Evolutionary conservation across 345 rosid species (phyloP), one percentile per base, ranked within the genome.

Genomic region (Aquilaria sinensis): DNA sequence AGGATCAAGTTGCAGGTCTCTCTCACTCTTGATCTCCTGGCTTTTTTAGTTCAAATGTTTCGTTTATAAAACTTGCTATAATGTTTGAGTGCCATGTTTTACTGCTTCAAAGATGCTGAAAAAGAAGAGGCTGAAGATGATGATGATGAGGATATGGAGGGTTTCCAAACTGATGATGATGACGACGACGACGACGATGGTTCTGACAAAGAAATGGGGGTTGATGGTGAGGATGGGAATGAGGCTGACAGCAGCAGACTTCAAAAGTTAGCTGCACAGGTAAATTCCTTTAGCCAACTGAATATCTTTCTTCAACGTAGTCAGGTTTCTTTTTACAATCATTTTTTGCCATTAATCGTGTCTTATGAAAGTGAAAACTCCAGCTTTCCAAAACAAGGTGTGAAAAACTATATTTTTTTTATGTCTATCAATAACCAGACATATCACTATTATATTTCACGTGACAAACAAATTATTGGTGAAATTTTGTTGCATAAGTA

Each of bases 171-270:
- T 53, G 92, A 88, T 70, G 96, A 86, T 49, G 97, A 91, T 12
- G 88, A 83, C 34, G 86, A 83, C 11, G 96, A 91, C 64, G 43
- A 37, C 4, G 88, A 51, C 61, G 96, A 86, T 69, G 93, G 73
- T 62, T 88, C 92, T 70, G 97, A 88, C 71, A 85, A 78, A 64
- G 97, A 88, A 70, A 92, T 91, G 96, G 96, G 93, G 55, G 81
- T 76, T 66, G 92, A 88, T 72, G 80, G 76, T 12, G 96, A 84
- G 81, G 96, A 91, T 71, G 96, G 92, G 51, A 96, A 91, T 77
- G 96, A 84, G 75, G 93, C 86, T 70, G 84, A 88, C 70, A 86
- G 86, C 74, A 65, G 47, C 53, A 85, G 75, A 69, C 83, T 88
- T 67, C 82, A 74, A 69, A 88, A 86, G 71, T 73, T 91, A 63